Conservation (phyloP, 495 filamentous ascomycete species). For the Trichocladium antarcticum region DNA sequence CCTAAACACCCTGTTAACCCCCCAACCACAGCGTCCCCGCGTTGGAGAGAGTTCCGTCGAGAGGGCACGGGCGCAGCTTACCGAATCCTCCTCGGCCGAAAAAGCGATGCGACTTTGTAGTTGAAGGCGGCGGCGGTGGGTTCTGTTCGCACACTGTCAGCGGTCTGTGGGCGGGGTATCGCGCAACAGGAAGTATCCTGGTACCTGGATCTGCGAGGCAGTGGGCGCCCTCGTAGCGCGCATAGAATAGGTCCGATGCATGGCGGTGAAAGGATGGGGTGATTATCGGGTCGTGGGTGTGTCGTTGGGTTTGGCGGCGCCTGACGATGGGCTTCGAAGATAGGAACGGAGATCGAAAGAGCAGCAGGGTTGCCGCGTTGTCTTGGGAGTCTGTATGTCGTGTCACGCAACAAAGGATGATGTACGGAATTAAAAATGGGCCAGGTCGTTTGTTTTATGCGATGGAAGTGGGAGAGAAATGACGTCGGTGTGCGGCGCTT, state of each 20-base stretch:
- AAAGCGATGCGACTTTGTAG: slow-evolving; percentile 78
- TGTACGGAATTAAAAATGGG: slow-evolving; percentile 1
- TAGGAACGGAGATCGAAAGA: too few species aligned
- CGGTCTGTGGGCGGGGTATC: not conserved
- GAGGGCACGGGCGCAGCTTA: slow-evolving; percentile 27
- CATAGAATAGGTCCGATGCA: slow-evolving; percentile 99
- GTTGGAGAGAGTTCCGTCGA: not conserved
- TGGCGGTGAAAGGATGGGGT: slow-evolving; percentile 23
- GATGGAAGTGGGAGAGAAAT: slow-evolving; percentile 9
- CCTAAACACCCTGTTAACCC: slow-evolving; percentile 42
- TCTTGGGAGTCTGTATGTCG: too few species aligned
- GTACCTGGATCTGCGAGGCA: slow-evolving; percentile 41
- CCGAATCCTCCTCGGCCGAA: slow-evolving; percentile 79
- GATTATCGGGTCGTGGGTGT: not conserved
- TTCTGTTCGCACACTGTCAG: slow-evolving; percentile 48
- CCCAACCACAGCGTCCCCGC: slow-evolving; percentile 5
- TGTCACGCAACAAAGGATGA: too few species aligned
- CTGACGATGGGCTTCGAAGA: not conserved
- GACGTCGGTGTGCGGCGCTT: slow-evolving; percentile 21
- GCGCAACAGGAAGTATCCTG: not conserved
- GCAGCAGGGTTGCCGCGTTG: not conserved
- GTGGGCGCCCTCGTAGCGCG: slow-evolving; percentile 91
- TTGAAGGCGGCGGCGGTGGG: slow-evolving; percentile 82
- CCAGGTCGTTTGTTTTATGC: slow-evolving; percentile 10
- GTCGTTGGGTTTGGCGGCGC: too few species aligned